phyloP scores from a whole-genome alignment of 2,329 filamentous ascomycete genomes.

The Phoma sp. region DNA sequence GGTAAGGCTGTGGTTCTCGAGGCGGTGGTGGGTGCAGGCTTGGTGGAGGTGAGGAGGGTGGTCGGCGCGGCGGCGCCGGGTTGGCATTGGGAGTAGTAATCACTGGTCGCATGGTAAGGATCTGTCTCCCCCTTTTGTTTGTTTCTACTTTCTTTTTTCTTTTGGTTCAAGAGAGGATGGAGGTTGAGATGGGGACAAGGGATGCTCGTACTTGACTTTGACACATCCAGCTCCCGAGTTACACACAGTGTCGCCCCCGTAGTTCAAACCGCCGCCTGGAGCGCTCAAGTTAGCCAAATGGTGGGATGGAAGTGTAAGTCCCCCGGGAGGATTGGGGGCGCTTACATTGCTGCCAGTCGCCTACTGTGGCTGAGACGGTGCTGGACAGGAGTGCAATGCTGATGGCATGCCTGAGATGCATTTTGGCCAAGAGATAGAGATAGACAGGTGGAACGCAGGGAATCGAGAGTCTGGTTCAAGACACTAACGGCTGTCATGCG shows the following conservation, averaged over 20 bases:
- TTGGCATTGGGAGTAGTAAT: conserved; percentile 51
- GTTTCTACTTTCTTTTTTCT: too few relatives aligned
- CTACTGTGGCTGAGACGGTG: conserved; percentile 31
- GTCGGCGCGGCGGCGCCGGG: conserved; percentile 38
- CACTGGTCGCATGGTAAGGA: conserved; percentile 19
- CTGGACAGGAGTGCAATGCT: conserved; percentile 32
- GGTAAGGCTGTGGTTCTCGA: conserved; percentile 6
- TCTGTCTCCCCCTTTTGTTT: too few relatives aligned
- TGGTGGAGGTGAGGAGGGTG: conserved; percentile 18
- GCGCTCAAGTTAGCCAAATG: not conserved
- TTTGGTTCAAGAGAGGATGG: not conserved
- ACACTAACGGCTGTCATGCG: not conserved
- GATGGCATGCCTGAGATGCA: conserved; percentile 28
- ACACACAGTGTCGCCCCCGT: conserved; percentile 35
- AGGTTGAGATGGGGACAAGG: too few relatives aligned
- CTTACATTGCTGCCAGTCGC: conserved; percentile 46
- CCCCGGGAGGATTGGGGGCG: not conserved
- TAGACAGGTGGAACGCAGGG: too few relatives aligned
- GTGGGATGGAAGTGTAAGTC: too few relatives aligned
- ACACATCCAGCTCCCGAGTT: conserved; percentile 37
- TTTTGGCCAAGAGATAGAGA: conserved; percentile 11
- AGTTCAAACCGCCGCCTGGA: conserved; percentile 39
- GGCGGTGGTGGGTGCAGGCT: conserved; percentile 5
- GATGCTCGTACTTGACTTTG: conserved; percentile 34
- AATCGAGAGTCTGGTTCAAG: too few relatives aligned